Evolutionary conservation across 2,329 filamentous ascomycete species (phyloP).

Genomic region (Alternaria gaisen): DNA sequence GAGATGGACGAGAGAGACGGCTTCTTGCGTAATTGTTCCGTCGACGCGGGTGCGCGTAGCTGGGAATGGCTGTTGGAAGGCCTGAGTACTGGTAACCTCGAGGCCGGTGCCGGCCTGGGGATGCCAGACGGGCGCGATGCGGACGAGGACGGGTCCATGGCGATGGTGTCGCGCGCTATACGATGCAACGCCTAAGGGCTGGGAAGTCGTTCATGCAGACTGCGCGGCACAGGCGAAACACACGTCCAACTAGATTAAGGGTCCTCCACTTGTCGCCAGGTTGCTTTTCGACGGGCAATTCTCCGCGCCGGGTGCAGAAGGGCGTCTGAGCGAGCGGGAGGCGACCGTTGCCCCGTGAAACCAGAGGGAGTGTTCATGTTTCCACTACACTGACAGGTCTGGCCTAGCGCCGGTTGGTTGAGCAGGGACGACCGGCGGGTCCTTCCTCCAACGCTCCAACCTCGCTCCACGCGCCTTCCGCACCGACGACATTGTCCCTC

Average conservation of each 20-base stretch:
- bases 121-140: constrained; percentile 50
- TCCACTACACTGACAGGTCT: constrained; percentile 2
- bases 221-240: constrained; percentile 5
- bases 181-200: constrained; percentile 9
- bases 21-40: constrained; percentile 53
- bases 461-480: constrained; percentile 16
- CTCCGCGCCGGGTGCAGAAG: constrained; percentile 19
- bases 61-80: constrained; percentile 51
- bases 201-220: constrained; percentile 14
- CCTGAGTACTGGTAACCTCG: constrained; percentile 61
- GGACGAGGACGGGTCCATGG: constrained; percentile 46
- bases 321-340: constrained; percentile 20
- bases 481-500: constrained; percentile 13
- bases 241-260: constrained; percentile 20
- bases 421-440: constrained; percentile 13
- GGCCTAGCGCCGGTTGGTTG: constrained; percentile 15
- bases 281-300: constrained; percentile 15
- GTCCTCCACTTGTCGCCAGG: constrained; percentile 10
- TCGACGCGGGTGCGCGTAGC: constrained; percentile 55
- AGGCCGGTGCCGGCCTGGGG: constrained; percentile 58
- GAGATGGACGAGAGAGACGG: constrained; percentile 40
- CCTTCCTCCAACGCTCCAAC: constrained; percentile 20
- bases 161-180: constrained; percentile 36
- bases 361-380: constrained; percentile 12
- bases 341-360: constrained; percentile 26